Conservation (phyloP, 257 asterid genomes). For the Lycium barbarum region DNA sequence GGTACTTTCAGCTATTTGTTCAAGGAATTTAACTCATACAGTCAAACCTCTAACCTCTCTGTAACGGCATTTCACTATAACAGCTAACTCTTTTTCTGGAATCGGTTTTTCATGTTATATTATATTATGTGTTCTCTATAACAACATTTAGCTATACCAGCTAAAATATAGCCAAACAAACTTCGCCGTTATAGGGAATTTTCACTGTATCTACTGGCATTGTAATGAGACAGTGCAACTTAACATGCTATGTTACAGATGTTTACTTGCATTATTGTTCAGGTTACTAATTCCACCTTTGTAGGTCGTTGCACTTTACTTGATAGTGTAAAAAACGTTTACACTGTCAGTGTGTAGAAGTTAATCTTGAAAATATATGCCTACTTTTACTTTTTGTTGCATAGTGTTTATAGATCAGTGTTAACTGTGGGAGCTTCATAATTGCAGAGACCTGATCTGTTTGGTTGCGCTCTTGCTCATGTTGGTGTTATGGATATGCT, state of each 20-base stretch:
- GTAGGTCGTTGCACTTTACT: not conserved
- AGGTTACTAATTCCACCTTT: not conserved
- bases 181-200: no score
- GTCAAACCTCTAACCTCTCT: no score
- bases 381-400: not conserved
- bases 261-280: not conserved
- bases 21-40: not conserved
- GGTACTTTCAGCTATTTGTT: constrained; percentile 45
- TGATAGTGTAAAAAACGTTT: not conserved
- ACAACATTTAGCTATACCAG: no score
- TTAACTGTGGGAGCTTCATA: constrained; percentile 23
- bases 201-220: no score
- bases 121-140: no score
- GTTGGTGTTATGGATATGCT: constrained; percentile 99
- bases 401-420: not conserved
- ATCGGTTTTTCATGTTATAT: no score
- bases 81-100: no score
- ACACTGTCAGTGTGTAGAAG: not conserved
- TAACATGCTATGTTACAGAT: no score
- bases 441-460: constrained; percentile 93
- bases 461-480: constrained; percentile 97
- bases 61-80: no score
- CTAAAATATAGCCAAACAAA: no score
- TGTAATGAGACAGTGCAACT: no score
- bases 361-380: no score